phyloP scores from a whole-genome alignment of 352 stramenopile genomes.

The Hyaloperonospora arabidopsidis region DNA sequence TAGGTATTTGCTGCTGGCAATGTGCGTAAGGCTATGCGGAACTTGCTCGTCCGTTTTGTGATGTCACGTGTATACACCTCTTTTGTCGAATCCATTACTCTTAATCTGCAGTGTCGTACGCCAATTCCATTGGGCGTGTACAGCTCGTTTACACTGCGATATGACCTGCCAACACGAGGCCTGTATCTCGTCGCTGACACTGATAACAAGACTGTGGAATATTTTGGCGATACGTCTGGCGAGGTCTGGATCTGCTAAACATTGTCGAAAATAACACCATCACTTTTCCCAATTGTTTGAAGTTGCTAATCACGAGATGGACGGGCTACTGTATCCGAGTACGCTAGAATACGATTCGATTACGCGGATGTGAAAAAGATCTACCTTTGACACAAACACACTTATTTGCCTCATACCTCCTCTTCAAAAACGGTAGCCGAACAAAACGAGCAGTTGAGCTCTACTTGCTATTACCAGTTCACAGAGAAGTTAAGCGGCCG shows the following conservation, averaged over 20 bases:
- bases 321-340: conserved; percentile 41
- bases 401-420: conserved; percentile 14
- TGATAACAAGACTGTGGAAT: conserved; percentile 64
- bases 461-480: conserved; percentile 67
- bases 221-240: conserved; percentile 58
- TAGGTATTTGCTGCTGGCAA: conserved; percentile 73
- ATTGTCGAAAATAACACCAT: conserved; percentile 29
- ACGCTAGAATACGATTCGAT: conserved; percentile 35
- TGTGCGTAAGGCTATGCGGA: conserved; percentile 79
- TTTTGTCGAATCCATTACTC: conserved; percentile 75
- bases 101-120: conserved; percentile 84
- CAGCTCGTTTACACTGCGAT: conserved; percentile 49
- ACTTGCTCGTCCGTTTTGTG: conserved; percentile 80
- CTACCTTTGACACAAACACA: conserved; percentile 5
- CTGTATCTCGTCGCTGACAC: conserved; percentile 69
- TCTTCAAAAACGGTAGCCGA: conserved; percentile 19
- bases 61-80: conserved; percentile 85
- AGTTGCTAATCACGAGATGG: conserved; percentile 44
- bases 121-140: conserved; percentile 85
- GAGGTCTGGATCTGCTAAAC: conserved; percentile 42
- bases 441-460: conserved; percentile 39
- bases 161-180: conserved; percentile 49
- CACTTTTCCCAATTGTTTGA: conserved; percentile 50
- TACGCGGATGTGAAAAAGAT: conserved; percentile 19
- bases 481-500: conserved; percentile 50